These are phyloP conservation scores for Protomyces macrosporus DNA, from an alignment of 1,139 yeast species.

Conservation along the genomic window DNA sequence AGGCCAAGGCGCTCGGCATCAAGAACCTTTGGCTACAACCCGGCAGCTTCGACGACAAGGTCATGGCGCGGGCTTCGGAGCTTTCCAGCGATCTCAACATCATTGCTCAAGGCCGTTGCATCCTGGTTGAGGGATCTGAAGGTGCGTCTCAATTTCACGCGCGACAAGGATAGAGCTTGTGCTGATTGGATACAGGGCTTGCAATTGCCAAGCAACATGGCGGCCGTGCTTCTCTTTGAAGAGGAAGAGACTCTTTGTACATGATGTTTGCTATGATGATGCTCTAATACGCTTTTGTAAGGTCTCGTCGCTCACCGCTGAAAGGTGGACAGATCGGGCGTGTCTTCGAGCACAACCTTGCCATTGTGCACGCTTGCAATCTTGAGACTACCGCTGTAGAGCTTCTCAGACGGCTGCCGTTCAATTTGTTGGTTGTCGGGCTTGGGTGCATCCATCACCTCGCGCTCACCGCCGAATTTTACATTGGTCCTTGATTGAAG, in stretches of 20 bases:
- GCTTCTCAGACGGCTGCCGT: background rate
- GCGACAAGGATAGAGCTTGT: background rate
- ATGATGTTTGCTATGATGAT: no score
- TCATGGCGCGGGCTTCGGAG: slow-evolving; percentile 45
- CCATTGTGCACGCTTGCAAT: slow-evolving; percentile 33
- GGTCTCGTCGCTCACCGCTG: background rate
- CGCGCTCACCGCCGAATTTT: slow-evolving; percentile 18
- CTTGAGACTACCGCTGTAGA: slow-evolving; percentile 30
- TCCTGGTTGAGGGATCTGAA: slow-evolving; percentile 61
- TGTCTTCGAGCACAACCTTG: slow-evolving; percentile 30
- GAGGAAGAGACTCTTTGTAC: background rate
- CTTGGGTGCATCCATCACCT: slow-evolving; percentile 10
- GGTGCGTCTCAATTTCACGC: slow-evolving; percentile 35
- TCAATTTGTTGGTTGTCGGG: slow-evolving; percentile 18
- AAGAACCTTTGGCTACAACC: slow-evolving; percentile 79
- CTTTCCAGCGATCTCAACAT: slow-evolving; percentile 38
- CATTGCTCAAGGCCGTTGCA: slow-evolving; percentile 61
- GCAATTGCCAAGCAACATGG: slow-evolving; percentile 23
- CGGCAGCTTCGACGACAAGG: slow-evolving; percentile 55
- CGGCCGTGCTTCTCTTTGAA: slow-evolving; percentile 1
- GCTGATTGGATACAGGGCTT: slow-evolving; percentile 33
- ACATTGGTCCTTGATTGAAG: slow-evolving; percentile 28
- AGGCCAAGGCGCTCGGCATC: slow-evolving; percentile 42
- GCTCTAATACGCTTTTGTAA: no score
- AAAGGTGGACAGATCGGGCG: slow-evolving; percentile 5